phyloP scores from a whole-genome alignment of 2,329 filamentous ascomycete species.

The Pestalotiopsis sp. region DNA sequence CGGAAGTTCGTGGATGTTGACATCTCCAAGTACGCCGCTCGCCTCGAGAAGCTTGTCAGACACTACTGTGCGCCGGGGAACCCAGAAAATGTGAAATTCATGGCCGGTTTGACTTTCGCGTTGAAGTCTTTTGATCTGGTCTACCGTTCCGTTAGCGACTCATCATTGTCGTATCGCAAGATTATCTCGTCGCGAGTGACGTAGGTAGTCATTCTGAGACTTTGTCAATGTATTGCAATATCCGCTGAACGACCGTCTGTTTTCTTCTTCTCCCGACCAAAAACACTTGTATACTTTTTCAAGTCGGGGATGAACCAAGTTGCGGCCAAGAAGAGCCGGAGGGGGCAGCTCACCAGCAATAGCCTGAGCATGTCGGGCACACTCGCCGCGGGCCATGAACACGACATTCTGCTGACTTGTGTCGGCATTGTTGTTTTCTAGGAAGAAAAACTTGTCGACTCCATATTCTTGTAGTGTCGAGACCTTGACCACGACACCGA shows the following conservation, averaged over 20 bases:
- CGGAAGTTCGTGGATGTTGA: conserved; percentile 84
- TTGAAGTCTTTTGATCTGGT: conserved; percentile 88
- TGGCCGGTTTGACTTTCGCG: conserved; percentile 87
- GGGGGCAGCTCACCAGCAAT: conserved; percentile 76
- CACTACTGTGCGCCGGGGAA: conserved; percentile 87
- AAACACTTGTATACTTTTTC: conserved; percentile 2
- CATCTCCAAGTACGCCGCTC: conserved; percentile 88
- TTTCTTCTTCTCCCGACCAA: conserved; percentile 8
- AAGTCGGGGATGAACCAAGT: not conserved
- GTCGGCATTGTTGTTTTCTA: conserved; percentile 95
- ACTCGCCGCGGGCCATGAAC: conserved; percentile 90
- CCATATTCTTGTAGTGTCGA: conserved; percentile 96
- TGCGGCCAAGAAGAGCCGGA: not conserved
- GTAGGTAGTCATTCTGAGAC: not conserved
- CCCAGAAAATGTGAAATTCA: conserved; percentile 97
- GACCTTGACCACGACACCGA: conserved; percentile 92
- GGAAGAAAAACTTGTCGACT: conserved; percentile 94
- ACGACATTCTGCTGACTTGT: conserved; percentile 93
- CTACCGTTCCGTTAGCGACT: conserved; percentile 66
- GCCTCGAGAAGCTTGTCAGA: conserved; percentile 92
- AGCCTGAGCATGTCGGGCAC: conserved; percentile 77
- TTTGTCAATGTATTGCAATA: not conserved
- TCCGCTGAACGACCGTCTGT: not conserved
- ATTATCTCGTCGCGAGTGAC: not conserved
- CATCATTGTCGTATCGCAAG: conserved; percentile 38